Conservation (phyloP, 441 rosid genomes). For the Isatis lusitanica region DNA sequence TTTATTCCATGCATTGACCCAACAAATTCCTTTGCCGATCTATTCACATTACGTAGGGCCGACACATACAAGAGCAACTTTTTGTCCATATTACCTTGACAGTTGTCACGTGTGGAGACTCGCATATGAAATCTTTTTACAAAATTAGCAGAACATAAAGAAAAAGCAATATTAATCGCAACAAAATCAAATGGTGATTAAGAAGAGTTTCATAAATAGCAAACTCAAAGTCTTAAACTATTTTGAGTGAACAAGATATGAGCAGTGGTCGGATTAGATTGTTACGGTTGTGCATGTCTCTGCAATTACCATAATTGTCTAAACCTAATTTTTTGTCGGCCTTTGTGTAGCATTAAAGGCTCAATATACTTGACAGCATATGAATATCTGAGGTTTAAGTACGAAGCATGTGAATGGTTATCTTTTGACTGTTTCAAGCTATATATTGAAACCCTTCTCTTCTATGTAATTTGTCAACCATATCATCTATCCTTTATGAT, state of each 20-base stretch:
- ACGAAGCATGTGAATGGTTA: conserved; percentile 4
- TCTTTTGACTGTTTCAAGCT: conserved; percentile 17
- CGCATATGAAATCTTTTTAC: too few species aligned
- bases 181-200: background rate
- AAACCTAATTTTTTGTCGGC: background rate
- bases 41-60: conserved; percentile 23
- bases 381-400: background rate
- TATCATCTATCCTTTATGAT: background rate
- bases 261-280: background rate
- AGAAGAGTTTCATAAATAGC: background rate
- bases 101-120: too few species aligned
- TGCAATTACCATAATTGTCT: too few species aligned
- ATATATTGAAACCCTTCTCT: background rate
- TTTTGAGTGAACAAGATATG: background rate
- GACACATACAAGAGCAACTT: background rate
- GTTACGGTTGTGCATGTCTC: background rate
- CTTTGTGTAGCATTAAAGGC: background rate
- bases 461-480: background rate
- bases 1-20: conserved; percentile 34
- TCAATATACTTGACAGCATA: background rate
- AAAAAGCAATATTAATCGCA: too few species aligned
- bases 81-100: background rate
- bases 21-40: background rate
- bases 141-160: too few species aligned
- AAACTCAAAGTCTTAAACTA: background rate